Conservation (phyloP, 495 filamentous ascomycete species). For the Chaetomium tenue region DNA sequence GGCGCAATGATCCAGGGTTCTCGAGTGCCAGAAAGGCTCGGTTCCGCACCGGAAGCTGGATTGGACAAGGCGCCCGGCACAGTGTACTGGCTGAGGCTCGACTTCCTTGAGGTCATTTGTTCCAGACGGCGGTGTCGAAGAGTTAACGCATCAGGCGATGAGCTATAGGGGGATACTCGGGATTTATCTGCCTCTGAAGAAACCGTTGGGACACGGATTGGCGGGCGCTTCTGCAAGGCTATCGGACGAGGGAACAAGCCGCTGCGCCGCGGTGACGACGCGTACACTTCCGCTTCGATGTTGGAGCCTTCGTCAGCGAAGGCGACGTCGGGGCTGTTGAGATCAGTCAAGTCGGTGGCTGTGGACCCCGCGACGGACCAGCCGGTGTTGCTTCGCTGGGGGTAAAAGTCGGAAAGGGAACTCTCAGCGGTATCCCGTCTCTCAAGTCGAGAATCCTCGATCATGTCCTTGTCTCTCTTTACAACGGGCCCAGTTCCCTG, state of each 20-base stretch:
- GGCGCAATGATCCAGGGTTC: neutral
- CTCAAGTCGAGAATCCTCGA: neutral
- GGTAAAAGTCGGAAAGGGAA: conserved; percentile 3
- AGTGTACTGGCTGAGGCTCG: conserved; percentile 7
- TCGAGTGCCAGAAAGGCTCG: neutral
- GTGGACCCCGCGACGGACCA: conserved; percentile 24
- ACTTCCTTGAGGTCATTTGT: conserved; percentile 10
- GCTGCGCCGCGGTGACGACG: conserved; percentile 24
- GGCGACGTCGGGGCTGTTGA: conserved; percentile 20
- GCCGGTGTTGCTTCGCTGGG: conserved; percentile 22
- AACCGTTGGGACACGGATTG: conserved; percentile 14
- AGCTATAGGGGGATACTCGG: neutral
- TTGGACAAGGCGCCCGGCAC: neutral
- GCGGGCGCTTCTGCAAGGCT: conserved; percentile 12
- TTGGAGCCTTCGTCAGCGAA: conserved; percentile 19
- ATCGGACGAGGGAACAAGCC: conserved; percentile 9
- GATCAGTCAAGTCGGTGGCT: conserved; percentile 27
- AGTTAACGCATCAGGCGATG: conserved; percentile 13
- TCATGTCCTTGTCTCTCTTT: conserved; percentile 9
- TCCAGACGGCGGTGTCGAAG: conserved; percentile 17
- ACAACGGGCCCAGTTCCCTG: neutral
- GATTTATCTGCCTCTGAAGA: conserved; percentile 4
- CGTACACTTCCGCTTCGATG: conserved; percentile 10
- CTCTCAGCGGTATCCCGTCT: conserved; percentile 27
- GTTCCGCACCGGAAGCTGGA: neutral